These are phyloP conservation scores for Rhodotorula graminis DNA, from an alignment of 768 basidiomycete species.

Conservation along the genomic window DNA sequence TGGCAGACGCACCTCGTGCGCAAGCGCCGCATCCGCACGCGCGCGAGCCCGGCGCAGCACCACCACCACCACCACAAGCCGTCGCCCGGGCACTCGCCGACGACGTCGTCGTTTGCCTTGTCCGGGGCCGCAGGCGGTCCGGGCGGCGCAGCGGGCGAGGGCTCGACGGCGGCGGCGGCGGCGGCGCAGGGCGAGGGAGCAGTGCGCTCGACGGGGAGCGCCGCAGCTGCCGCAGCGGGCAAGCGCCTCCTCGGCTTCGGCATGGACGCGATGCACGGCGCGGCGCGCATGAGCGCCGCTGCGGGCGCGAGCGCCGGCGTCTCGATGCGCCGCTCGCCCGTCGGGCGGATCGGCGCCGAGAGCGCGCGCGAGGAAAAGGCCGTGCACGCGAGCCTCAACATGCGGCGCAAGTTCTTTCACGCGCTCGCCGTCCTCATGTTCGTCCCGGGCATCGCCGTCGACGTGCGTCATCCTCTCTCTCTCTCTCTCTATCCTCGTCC, in stretches of 20 bases:
- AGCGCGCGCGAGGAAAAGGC: constrained; percentile 50
- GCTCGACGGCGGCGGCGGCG: background rate
- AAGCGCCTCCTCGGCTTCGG: background rate
- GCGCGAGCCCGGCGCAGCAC: constrained; percentile 53
- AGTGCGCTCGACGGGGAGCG: background rate
- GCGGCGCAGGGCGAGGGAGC: background rate
- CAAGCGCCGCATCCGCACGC: constrained; percentile 53
- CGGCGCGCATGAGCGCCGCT: background rate
- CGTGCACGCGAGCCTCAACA: constrained; percentile 81
- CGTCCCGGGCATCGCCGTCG: constrained; percentile 82
- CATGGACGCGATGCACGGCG: constrained; percentile 3
- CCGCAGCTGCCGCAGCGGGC: background rate
- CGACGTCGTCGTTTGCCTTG: background rate
- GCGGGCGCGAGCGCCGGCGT: constrained; percentile 45
- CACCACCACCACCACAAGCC: constrained; percentile 52
- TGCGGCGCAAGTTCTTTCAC: constrained; percentile 93
- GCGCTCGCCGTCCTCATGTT: constrained; percentile 94
- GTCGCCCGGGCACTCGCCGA: too few species aligned
- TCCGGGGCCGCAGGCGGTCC: background rate
- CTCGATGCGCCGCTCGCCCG: background rate
- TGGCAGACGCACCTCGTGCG: constrained; percentile 89
- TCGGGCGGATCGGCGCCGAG: constrained; percentile 18
- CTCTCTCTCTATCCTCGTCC: background rate
- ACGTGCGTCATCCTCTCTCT: constrained; percentile 58
- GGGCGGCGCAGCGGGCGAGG: background rate